Conservation (phyloP, 1,284 basidiomycete genomes). For the Hypsizygus ulmarius region DNA sequence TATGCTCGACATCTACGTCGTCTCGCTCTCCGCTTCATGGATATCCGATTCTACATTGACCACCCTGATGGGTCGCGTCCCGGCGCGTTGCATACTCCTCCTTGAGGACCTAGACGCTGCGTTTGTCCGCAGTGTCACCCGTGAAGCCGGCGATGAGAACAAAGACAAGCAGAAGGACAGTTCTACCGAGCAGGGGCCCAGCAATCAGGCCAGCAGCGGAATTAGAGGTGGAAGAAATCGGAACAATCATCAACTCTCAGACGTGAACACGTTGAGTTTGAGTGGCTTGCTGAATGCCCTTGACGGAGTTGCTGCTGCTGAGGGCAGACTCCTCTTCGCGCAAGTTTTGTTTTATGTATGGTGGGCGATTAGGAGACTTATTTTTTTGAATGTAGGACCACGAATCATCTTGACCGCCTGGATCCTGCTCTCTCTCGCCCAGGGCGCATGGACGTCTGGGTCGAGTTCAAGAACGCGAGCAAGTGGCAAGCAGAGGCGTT, state of each 20-base stretch:
- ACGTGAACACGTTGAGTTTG: conserved; percentile 75
- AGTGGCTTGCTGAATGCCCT: conserved; percentile 81
- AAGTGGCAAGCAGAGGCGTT: conserved; percentile 79
- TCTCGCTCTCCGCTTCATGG: conserved; percentile 74
- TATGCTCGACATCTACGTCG: conserved; percentile 76
- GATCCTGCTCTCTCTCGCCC: conserved; percentile 81
- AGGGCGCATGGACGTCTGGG: conserved; percentile 89
- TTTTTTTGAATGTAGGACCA: conserved; percentile 47
- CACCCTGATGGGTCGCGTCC: conserved; percentile 78
- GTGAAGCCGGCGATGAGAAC: conserved; percentile 48
- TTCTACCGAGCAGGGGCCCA: conserved; percentile 14
- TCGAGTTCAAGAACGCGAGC: conserved; percentile 83
- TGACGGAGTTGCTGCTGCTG: conserved; percentile 83
- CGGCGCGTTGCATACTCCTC: conserved; percentile 78
- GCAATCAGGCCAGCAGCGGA: conserved; percentile 15
- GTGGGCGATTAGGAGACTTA: neutral
- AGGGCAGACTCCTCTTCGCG: conserved; percentile 82
- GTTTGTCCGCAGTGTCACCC: conserved; percentile 68
- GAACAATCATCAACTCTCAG: conserved; percentile 60
- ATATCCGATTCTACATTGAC: conserved; percentile 75
- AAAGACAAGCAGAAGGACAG: conserved; percentile 33
- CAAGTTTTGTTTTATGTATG: conserved; percentile 36
- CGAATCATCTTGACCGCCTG: conserved; percentile 80
- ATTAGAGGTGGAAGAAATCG: conserved; percentile 35
- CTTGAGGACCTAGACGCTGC: conserved; percentile 84